Evolutionary conservation across 1,139 yeast genomes (phyloP), one percentile per base, ranked within the genome.

Genomic region (Eremothecium cymbalariae): DNA sequence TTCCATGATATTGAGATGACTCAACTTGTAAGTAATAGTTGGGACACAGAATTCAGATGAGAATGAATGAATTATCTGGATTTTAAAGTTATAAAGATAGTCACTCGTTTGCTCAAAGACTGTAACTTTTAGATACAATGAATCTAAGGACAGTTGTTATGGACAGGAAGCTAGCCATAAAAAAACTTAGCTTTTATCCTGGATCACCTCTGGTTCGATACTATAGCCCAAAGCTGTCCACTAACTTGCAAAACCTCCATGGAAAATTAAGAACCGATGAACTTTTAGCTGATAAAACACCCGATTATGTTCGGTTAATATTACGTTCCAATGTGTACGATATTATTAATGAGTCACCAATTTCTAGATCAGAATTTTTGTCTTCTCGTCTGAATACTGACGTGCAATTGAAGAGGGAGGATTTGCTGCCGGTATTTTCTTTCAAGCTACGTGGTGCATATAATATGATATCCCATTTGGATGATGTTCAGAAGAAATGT

Each of bases 361-460:
- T 86, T 28, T 73, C 84, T 1, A 68, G 69, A 29, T 98, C 95
- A 0, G 72, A 76, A 7, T 77, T 81, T 28, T 65, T 90, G 36
- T 78, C 93, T 2, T 78, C 78, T 36, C 77, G 76, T 51, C 67
- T 77, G 15, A 81, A 81, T 32, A 68, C 94, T 27, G 78, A 78
- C 31, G 77, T 93, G 11, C 68, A 70, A 42, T 65, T 90, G 46
- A 90, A 90, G 53, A 70, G 99, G 46, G 99, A 90, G 57, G 99
- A 93, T 53, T 67, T 86, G 31, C 70, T 85, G 37, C 97, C 99
- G 0, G 98, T 93, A 8, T 90, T 90, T 60, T 82, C 95, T 25
- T 90, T 90, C 72, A 90, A 90, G 63, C 69, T 90, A 42, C 77
- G 99, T 57, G 99, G 99, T 40, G 99, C 98, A 16, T 85, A 88